A percentile compares a stretch with the other conserved stretches of the same genome.
Evolutionary conservation across 2,329 filamentous ascomycete genomes (phyloP).

Genomic region (Diaporthe vaccinii): DNA sequence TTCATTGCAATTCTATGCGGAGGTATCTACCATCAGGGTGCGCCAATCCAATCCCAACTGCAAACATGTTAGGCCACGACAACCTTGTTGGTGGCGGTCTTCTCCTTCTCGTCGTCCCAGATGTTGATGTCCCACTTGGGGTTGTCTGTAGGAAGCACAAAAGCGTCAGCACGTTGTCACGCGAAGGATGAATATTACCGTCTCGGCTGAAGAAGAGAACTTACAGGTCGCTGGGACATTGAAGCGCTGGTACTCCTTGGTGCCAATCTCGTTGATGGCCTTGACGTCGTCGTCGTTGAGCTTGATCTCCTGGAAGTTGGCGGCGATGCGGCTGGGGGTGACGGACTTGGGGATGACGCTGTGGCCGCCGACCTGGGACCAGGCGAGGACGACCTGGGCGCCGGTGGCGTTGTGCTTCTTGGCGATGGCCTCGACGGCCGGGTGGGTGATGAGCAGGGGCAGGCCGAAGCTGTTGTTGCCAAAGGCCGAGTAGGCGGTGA

Average conservation of each 20-base stretch:
- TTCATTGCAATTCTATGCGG: slow-evolving; percentile 26
- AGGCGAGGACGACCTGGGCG: slow-evolving; percentile 67
- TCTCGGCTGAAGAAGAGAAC: slow-evolving; percentile 34
- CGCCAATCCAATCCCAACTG: neutral
- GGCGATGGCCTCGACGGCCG: slow-evolving; percentile 68
- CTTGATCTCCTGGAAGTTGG: slow-evolving; percentile 78
- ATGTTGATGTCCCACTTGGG: slow-evolving; percentile 70
- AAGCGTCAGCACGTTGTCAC: neutral
- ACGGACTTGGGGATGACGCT: slow-evolving; percentile 83
- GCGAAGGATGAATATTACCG: too few species aligned
- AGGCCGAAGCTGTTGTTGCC: slow-evolving; percentile 60
- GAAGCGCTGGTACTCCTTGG: slow-evolving; percentile 58
- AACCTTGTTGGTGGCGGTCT: slow-evolving; percentile 62
- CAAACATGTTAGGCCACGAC: slow-evolving; percentile 47
- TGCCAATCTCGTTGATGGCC: slow-evolving; percentile 73
- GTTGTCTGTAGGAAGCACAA: slow-evolving; percentile 52
- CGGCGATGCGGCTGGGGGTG: slow-evolving; percentile 74
- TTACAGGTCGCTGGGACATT: slow-evolving; percentile 60
- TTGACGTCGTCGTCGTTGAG: slow-evolving; percentile 70
- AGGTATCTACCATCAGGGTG: slow-evolving; percentile 30
- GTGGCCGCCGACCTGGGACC: slow-evolving; percentile 71
- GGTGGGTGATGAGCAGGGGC: slow-evolving; percentile 70
- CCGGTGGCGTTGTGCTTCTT: slow-evolving; percentile 61
- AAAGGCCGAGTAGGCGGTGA: slow-evolving; percentile 74
- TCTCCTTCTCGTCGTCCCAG: slow-evolving; percentile 67